Evolutionary conservation across 345 rosid species (phyloP), one percentile per base, ranked within the genome.

Genomic region (Lepidium aucheri): DNA sequence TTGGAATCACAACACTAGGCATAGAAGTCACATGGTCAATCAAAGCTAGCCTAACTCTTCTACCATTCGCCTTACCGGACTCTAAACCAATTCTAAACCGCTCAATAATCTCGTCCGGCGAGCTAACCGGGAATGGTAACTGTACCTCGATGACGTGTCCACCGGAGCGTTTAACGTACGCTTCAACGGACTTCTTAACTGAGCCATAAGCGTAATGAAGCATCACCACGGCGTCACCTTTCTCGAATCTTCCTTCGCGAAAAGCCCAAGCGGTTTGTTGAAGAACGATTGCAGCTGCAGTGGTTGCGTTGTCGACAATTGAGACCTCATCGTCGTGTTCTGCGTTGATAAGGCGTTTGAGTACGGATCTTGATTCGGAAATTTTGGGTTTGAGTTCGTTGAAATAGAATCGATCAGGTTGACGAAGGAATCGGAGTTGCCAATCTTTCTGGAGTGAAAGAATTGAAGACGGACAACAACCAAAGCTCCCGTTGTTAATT

Each of bases 401-500:
- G 83, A 80, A 75, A 72, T 80, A 92, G 81, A 89, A 92, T 26
- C 67, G 38, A 66, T 92, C 95, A 1, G 97, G 98, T 62, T 89
- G 98, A 17, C 81, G 74, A 52, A 89, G 85, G 77, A 72, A 92
- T 15, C 59, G 74, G 41, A 82, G 82, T 74, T 89, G 98, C 85
- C 88, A 84, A 4, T 67, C 70, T 45, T 72, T 80, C 53, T 92
- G 98, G 33, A 82, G 80, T 42, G 95, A 58, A 35, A 89, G 68
- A 52, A 92, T 64, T 14, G 88, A 79, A 20, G 84, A 69, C 1
- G 98, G 96, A 53, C 98, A 87, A 77, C 83, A 81, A 1, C 96
- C 98, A 59, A 89, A 92, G 79, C 98, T 89, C 10, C 96, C 98
- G 84, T 92, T 92, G 80, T 92, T 92, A 71, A 92, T 80, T 13